phyloP scores from a whole-genome alignment of 805 yeast genomes.

The Saccharomycopsis sp. region DNA sequence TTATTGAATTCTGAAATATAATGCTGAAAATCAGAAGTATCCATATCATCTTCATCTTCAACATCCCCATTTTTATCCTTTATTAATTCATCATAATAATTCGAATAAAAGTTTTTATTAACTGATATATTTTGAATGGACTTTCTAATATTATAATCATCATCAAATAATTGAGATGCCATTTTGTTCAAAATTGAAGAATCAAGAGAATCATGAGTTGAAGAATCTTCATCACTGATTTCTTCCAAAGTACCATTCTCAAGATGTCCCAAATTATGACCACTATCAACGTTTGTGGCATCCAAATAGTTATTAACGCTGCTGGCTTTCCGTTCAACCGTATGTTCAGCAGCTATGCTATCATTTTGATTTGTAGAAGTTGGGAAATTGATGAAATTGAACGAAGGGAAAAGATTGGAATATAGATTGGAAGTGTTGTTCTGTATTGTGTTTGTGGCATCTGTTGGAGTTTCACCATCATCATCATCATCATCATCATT shows the following conservation, averaged over 20 bases:
- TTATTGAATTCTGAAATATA: constrained; percentile 13
- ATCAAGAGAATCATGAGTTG: constrained; percentile 5
- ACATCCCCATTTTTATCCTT: not conserved
- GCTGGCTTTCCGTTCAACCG: too few species aligned
- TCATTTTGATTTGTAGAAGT: too few species aligned
- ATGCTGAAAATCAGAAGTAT: constrained; percentile 15
- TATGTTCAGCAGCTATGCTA: too few species aligned
- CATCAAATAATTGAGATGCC: constrained; percentile 10
- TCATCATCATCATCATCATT: too few species aligned
- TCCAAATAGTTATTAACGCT: too few species aligned
- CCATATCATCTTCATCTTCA: not conserved
- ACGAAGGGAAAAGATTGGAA: constrained; percentile 10
- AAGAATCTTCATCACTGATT: not conserved
- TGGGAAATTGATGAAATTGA: constrained; percentile 10
- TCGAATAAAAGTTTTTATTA: constrained; percentile 10
- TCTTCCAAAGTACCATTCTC: not conserved
- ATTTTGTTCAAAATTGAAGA: constrained; percentile 11
- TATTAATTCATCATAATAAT: constrained; percentile 10
- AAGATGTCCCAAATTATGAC: not conserved
- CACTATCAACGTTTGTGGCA: not conserved
- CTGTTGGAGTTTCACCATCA: too few species aligned
- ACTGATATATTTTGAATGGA: constrained; percentile 3
- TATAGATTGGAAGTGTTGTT: too few species aligned
- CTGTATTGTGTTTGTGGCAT: too few species aligned
- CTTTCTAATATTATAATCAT: constrained; percentile 5